These are phyloP conservation scores for Sherardia arvensis DNA, from an alignment of 257 asterid species.

Conservation along the genomic window DNA sequence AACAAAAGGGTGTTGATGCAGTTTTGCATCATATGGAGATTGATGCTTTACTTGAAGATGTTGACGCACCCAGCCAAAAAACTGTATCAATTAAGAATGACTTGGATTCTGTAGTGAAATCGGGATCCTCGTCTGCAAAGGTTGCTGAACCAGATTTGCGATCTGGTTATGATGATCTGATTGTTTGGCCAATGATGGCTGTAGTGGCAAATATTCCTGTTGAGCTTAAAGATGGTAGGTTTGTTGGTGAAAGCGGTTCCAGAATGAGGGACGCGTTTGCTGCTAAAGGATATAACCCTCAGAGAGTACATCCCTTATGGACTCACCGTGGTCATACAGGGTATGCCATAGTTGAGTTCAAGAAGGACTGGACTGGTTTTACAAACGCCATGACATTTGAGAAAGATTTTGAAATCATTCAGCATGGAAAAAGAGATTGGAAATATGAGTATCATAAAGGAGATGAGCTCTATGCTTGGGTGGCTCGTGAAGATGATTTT, in stretches of 20 bases:
- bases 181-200: constrained; percentile 90
- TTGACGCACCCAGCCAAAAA: constrained; percentile 1
- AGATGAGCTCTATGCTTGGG: constrained; percentile 64
- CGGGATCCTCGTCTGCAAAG: neutral
- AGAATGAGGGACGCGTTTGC: constrained; percentile 49
- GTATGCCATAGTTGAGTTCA: constrained; percentile 60
- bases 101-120: neutral
- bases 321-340: constrained; percentile 53
- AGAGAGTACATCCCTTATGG: constrained; percentile 64
- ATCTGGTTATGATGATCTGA: constrained; percentile 29
- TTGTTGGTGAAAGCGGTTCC: constrained; percentile 58
- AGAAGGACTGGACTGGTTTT: constrained; percentile 73
- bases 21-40: constrained; percentile 19
- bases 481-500: constrained; percentile 73
- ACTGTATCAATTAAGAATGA: neutral
- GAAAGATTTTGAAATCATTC: constrained; percentile 57
- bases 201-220: constrained; percentile 60
- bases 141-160: neutral
- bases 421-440: constrained; percentile 68
- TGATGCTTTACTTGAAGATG: constrained; percentile 8
- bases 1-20: constrained; percentile 6
- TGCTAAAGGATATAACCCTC: constrained; percentile 60
- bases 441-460: constrained; percentile 25
- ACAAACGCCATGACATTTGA: constrained; percentile 64
- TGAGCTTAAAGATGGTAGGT: constrained; percentile 39